Evolutionary conservation across 2,329 filamentous ascomycete species (phyloP).

Genomic region (Penicillium thymicola): DNA sequence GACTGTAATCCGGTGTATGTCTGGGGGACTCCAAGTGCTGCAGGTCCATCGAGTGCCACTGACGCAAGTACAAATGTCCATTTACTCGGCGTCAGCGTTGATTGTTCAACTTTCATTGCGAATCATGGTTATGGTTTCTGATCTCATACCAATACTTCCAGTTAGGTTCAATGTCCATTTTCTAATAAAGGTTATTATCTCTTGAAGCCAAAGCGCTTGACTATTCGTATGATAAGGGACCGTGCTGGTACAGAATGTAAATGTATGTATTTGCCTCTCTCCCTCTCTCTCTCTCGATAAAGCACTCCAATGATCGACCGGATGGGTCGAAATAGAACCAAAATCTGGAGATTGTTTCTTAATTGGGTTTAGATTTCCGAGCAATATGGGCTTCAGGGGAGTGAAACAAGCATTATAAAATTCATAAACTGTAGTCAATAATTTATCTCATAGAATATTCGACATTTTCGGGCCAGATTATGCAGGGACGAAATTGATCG

Average conservation of each 20-base stretch:
- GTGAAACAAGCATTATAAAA: neutral
- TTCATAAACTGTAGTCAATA: slow-evolving; percentile 2
- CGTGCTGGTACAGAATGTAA: neutral
- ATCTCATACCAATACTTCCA: neutral
- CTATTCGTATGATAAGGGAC: neutral
- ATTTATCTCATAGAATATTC: slow-evolving; percentile 4
- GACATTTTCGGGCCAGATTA: slow-evolving; percentile 3
- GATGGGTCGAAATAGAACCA: neutral
- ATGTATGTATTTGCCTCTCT: neutral
- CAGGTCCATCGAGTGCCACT: neutral
- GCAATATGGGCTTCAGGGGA: neutral
- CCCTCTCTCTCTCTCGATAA: neutral
- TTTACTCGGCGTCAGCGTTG: neutral
- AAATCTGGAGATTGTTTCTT: no score
- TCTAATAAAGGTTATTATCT: neutral
- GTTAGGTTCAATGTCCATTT: neutral
- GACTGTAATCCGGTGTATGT: neutral
- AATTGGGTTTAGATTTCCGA: neutral
- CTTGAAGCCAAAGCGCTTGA: neutral
- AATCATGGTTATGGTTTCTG: neutral
- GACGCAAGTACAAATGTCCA: neutral
- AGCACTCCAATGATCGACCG: neutral
- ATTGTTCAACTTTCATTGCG: neutral
- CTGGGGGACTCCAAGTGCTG: neutral
- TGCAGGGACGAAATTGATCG: slow-evolving; percentile 6